Percentiles rank a stretch among this genome's conserved stretches.
phyloP scores from a whole-genome alignment of 169 alveolate genomes.

The Sarcocystis neurona region DNA sequence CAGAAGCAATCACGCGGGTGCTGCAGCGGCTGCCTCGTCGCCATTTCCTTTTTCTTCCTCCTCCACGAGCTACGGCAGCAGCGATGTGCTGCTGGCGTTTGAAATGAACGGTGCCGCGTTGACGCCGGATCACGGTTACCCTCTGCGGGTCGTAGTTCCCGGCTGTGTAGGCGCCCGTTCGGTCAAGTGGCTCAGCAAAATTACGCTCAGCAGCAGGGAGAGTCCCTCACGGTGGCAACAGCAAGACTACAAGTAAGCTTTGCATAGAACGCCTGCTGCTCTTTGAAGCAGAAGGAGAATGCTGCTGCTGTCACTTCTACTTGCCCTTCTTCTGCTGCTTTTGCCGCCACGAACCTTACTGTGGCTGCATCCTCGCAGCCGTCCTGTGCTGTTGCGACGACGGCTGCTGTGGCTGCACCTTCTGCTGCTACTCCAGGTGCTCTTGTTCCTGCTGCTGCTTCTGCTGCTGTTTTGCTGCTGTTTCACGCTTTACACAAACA shows the following conservation, averaged over 20 bases:
- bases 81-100: conserved; percentile 71
- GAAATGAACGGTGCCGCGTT: conserved; percentile 71
- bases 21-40: background rate
- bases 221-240: conserved; percentile 66
- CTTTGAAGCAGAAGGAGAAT: no score
- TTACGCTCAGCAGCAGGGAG: conserved; percentile 63
- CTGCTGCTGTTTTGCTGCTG: background rate
- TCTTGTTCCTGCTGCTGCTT: no score
- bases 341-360: no score
- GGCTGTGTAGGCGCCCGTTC: conserved; percentile 69
- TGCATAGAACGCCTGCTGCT: no score
- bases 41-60: background rate
- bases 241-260: conserved; percentile 67
- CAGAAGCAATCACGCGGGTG: no score
- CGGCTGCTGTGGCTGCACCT: no score
- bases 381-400: no score
- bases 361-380: no score
- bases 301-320: no score
- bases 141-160: conserved; percentile 74
- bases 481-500: conserved; percentile 10
- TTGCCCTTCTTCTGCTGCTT: no score
- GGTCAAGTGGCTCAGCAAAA: conserved; percentile 71
- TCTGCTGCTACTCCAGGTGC: no score
- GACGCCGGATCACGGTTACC: conserved; percentile 75
- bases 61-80: conserved; percentile 12